Percentiles rank a stretch among this genome's conserved stretches.
These are phyloP conservation scores for Starmera dryadoides DNA, from an alignment of 805 yeast genomes.

Conservation along the genomic window DNA sequence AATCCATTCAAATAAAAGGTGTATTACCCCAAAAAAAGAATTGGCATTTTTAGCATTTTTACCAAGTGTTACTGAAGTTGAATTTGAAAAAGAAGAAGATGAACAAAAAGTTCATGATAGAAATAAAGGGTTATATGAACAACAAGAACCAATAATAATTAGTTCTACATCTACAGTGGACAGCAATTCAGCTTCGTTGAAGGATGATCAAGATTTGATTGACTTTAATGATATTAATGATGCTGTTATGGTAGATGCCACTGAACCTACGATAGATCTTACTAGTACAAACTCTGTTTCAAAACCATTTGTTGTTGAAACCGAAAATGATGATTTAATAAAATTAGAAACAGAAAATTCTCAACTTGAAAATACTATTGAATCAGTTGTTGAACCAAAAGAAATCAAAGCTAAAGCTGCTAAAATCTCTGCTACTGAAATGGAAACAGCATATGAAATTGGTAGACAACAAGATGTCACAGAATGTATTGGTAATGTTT, in stretches of 20 bases:
- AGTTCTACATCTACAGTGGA: constrained; percentile 9
- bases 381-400: constrained; percentile 2
- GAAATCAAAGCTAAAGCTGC: constrained; percentile 17
- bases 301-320: not conserved
- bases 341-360: not conserved
- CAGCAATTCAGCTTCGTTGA: not conserved
- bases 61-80: constrained; percentile 61
- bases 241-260: constrained; percentile 1
- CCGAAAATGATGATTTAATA: not conserved
- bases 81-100: constrained; percentile 29
- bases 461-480: constrained; percentile 97
- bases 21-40: constrained; percentile 76
- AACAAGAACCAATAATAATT: constrained; percentile 17
- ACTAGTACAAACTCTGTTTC: too few species aligned
- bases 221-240: not conserved
- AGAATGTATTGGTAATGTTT: constrained; percentile 91
- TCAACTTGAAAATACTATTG: not conserved
- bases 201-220: constrained; percentile 2
- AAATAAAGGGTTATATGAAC: constrained; percentile 1
- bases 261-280: not conserved
- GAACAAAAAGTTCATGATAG: not conserved
- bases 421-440: constrained; percentile 44
- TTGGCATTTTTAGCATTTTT: constrained; percentile 84
- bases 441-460: constrained; percentile 67
- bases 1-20: constrained; percentile 53